Conservation (phyloP, 768 basidiomycete species). For the Termitomyces sp. region DNA sequence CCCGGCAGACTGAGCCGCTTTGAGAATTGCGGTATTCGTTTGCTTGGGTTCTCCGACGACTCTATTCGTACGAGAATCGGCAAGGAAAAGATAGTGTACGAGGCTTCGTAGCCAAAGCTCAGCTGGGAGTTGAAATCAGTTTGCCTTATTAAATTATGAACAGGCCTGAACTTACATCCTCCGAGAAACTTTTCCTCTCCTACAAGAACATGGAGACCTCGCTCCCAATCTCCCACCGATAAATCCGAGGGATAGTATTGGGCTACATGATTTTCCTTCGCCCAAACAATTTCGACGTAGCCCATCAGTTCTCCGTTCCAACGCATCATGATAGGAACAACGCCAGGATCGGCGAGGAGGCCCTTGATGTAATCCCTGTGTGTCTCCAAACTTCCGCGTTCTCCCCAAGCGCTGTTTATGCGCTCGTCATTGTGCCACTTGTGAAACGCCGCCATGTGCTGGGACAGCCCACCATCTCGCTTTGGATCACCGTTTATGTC, state of each 20-base stretch:
- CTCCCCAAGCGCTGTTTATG: slow-evolving; percentile 40
- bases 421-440: slow-evolving; percentile 46
- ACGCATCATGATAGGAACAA: slow-evolving; percentile 35
- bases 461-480: slow-evolving; percentile 15
- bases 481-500: slow-evolving; percentile 22
- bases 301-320: slow-evolving; percentile 42
- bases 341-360: slow-evolving; percentile 30
- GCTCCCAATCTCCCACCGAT: slow-evolving; percentile 21
- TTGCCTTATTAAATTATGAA: not conserved
- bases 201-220: slow-evolving; percentile 38
- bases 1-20: slow-evolving; percentile 16
- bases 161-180: slow-evolving; percentile 23
- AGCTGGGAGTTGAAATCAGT: slow-evolving; percentile 13
- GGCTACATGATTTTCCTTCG: slow-evolving; percentile 35
- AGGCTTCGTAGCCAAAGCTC: slow-evolving; percentile 30
- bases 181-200: slow-evolving; percentile 44
- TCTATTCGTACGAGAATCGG: slow-evolving; percentile 33
- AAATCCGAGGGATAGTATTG: slow-evolving; percentile 20
- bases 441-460: slow-evolving; percentile 39
- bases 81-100: slow-evolving; percentile 37
- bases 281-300: slow-evolving; percentile 39
- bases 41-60: slow-evolving; percentile 38
- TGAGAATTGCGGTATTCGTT: slow-evolving; percentile 20
- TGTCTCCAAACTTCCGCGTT: slow-evolving; percentile 35
- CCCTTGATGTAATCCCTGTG: slow-evolving; percentile 34